A percentile compares a stretch with the other conserved stretches of the same genome.
Evolutionary conservation across 1,284 basidiomycete genomes (phyloP).

Genomic region (Rhodotorula sp.): DNA sequence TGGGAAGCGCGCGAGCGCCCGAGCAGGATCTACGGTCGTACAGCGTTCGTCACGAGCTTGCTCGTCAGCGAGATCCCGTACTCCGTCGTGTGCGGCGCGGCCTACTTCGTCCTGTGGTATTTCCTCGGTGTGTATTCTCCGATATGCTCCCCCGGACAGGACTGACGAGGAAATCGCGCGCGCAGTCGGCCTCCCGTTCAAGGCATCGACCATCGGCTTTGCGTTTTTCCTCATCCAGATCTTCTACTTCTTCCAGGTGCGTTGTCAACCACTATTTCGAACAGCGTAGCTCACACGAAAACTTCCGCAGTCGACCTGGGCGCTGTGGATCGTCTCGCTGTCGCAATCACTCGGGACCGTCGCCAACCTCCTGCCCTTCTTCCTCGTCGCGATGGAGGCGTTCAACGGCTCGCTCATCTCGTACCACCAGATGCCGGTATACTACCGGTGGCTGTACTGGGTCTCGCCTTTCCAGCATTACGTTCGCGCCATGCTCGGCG

Average conservation of each 20-base stretch:
- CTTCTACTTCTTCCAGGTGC: constrained; percentile 45
- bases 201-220: constrained; percentile 62
- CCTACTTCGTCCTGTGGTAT: constrained; percentile 68
- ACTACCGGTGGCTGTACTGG: constrained; percentile 60
- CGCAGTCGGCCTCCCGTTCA: constrained; percentile 36
- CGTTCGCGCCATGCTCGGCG: constrained; percentile 54
- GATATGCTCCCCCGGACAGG: too few relatives aligned
- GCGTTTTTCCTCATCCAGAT: constrained; percentile 48
- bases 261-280: not conserved
- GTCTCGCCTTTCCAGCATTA: constrained; percentile 66
- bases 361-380: constrained; percentile 46
- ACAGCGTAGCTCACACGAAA: not conserved
- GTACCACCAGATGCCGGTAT: constrained; percentile 44
- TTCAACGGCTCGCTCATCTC: constrained; percentile 47
- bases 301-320: constrained; percentile 42
- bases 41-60: constrained; percentile 73
- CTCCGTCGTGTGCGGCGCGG: constrained; percentile 65
- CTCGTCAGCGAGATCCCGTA: constrained; percentile 79
- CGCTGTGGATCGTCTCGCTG: constrained; percentile 45
- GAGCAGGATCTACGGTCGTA: constrained; percentile 66
- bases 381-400: constrained; percentile 47
- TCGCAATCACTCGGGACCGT: constrained; percentile 43
- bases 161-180: not conserved
- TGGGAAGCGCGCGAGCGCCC: constrained; percentile 44
- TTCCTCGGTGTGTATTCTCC: constrained; percentile 63